Base-by-base conservation (phyloP, 208 protist species). In the Trypanosoma avium region DNA sequence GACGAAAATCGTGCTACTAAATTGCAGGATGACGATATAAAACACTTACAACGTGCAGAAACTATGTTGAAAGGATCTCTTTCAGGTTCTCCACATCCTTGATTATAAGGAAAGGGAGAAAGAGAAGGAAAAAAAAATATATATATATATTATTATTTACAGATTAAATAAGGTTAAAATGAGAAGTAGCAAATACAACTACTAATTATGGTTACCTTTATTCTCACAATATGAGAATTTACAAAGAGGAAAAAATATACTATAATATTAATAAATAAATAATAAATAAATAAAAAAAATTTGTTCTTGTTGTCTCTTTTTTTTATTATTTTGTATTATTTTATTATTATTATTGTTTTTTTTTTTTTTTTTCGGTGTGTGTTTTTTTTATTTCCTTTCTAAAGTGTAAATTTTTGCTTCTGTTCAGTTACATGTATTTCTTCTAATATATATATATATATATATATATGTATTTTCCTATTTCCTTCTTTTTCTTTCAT, bases 21-120 rank as follows among this genome's bases (percentile, higher is more conserved):
- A 17, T 46, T 88, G 43, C 71, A 69, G 5, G 65, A 73, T 7
- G 46, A 59, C 46, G 84, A 86, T 36, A 58, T 81, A 53, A 38
- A 30, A 43, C 55, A 67, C 30, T 57, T 91, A 15, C 71, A 70
- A 53, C 30, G 22, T 12, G 61, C 77, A 33, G 76, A 77, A 5
- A 65, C 70, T 1, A 55, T 67, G 29, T 47, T 82, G 76, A 35
- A 49, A 21, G 53, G 50, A 33, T 26, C 70, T 10, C 53, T 73
- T 19, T 60, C 69, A 17, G 32, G 40, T 2, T 58, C 61, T 46
- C 61, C 52, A 22, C 17, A 13, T 47, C 30, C 47, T 22, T 71
- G 29, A 45, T 42, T n/a, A 22, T 24, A 10, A 19, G 8, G 32
- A 22, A 56, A 13, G 17, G 33, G 33, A 5, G 10, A 38, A 38